Base-by-base conservation (phyloP, 768 basidiomycete genomes). In the Chalciporus chontae region DNA sequence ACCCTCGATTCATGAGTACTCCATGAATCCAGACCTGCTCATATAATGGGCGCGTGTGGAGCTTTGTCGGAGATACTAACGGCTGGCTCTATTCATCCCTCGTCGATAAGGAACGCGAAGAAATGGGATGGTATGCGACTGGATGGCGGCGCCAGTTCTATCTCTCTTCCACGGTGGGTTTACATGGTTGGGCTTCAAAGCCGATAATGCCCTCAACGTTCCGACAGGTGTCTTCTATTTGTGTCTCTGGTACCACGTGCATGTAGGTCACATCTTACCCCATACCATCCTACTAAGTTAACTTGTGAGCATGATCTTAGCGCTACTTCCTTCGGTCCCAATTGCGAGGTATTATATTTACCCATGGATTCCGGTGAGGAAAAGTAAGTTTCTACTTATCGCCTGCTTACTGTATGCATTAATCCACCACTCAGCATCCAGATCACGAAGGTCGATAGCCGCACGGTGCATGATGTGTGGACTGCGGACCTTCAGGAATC, bases 271-370 rank as follows among this genome's bases (percentile, higher is more conserved):
- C 54, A 47, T 11, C 11, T 31, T 43, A 38, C 43, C 47, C 36
- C 4, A n/a, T 23, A 23, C 45, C 17, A 44, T 34, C 15, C 17
- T 14, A 36, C 50, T 49, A 9, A 53, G 34, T 31, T 18, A 9
- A 53, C 37, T 31, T 18, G 36, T 47, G 29, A 76, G 56, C 21
- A 45, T 43, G 48, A 48, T 59, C 19, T 53, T 36, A 85, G 83
- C 37, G 77, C 81, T 2, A 79, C 82, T 4, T 77, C 79, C 40
- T 76, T 81, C 51, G 83, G 83, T 18, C 72, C 79, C 32, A 63
- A 70, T 5, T 74, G 75, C 27, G 77, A 70, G 53, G 69, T 85
- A n/a, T 63, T 68, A 14, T 56, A 54, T 45, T 15, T 76, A 13
- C 69, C 82, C 13, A 70, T 78, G 38, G 73, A 78, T 55, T 58